Percentiles rank a stretch among this genome's conserved stretches.
These are phyloP conservation scores for Sutorius australiensis DNA, from an alignment of 768 basidiomycete species.

Conservation along the genomic window DNA sequence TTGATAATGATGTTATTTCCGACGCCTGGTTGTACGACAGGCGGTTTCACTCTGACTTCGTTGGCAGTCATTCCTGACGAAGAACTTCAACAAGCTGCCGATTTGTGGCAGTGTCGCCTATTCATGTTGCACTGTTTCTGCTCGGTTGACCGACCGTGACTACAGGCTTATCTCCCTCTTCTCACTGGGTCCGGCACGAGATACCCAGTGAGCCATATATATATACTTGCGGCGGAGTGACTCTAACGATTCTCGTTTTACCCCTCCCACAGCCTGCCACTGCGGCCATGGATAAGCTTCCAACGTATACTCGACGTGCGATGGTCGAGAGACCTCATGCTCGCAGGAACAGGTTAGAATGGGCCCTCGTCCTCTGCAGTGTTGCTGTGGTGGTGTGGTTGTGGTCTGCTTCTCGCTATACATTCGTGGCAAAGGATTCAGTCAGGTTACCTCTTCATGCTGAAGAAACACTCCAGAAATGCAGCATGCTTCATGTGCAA, in stretches of 20 bases:
- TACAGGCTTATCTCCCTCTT: neutral
- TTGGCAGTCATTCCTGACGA: slow-evolving; percentile 5
- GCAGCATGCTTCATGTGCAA: slow-evolving; percentile 31
- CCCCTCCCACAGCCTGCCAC: neutral
- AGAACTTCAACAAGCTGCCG: neutral
- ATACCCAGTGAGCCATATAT: neutral
- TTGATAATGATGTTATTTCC: slow-evolving; percentile 65
- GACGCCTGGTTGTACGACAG: slow-evolving; percentile 59
- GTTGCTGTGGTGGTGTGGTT: slow-evolving; percentile 14
- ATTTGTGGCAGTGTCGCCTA: slow-evolving; percentile 10
- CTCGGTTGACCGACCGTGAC: neutral
- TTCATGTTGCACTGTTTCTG: neutral
- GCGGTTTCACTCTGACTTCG: slow-evolving; percentile 34
- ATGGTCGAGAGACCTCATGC: slow-evolving; percentile 10
- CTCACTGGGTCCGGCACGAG: neutral
- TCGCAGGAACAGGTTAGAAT: slow-evolving; percentile 12
- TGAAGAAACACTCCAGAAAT: slow-evolving; percentile 31
- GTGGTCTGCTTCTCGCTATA: slow-evolving; percentile 17
- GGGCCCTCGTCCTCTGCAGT: slow-evolving; percentile 19
- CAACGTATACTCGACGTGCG: slow-evolving; percentile 8
- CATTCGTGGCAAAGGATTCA: slow-evolving; percentile 2
- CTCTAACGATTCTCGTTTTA: neutral
- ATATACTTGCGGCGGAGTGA: neutral
- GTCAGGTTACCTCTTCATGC: slow-evolving; percentile 29
- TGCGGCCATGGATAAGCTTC: slow-evolving; percentile 29